phyloP scores from a whole-genome alignment of 257 asterid genomes.

The Solanum sparsipilum region DNA sequence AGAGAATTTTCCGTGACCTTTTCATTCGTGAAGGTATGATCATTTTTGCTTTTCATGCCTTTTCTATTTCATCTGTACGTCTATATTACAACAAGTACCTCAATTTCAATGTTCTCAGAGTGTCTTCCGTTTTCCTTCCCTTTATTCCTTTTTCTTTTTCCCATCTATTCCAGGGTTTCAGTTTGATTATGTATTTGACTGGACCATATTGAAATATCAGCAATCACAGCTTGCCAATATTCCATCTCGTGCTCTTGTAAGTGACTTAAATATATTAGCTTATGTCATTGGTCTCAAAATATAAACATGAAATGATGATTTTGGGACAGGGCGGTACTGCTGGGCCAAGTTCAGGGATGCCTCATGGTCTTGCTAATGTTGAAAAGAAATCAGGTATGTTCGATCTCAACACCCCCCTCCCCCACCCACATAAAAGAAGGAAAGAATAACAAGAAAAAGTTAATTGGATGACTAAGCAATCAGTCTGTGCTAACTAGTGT shows the following conservation, averaged over 20 bases:
- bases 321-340: constrained; percentile 39
- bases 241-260: constrained; percentile 63
- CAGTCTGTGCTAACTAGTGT: neutral
- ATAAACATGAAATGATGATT: constrained; percentile 4
- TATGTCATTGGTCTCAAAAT: neutral
- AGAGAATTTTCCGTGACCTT: constrained; percentile 71
- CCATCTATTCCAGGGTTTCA: constrained; percentile 49
- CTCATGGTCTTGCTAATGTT: constrained; percentile 21
- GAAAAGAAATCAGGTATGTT: constrained; percentile 56
- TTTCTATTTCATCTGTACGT: neutral
- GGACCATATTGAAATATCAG: constrained; percentile 80
- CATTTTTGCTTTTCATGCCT: neutral
- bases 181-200: constrained; percentile 64
- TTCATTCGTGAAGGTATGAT: constrained; percentile 69
- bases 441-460: neutral
- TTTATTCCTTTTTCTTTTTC: neutral
- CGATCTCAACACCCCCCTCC: neutral
- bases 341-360: constrained; percentile 63
- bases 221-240: constrained; percentile 65
- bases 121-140: neutral
- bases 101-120: neutral
- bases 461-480: neutral
- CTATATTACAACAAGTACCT: neutral
- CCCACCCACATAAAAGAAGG: neutral
- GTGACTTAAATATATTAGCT: constrained; percentile 15